These are phyloP conservation scores for Peronospora destructor DNA, from an alignment of 352 stramenopile species.

Conservation along the genomic window DNA sequence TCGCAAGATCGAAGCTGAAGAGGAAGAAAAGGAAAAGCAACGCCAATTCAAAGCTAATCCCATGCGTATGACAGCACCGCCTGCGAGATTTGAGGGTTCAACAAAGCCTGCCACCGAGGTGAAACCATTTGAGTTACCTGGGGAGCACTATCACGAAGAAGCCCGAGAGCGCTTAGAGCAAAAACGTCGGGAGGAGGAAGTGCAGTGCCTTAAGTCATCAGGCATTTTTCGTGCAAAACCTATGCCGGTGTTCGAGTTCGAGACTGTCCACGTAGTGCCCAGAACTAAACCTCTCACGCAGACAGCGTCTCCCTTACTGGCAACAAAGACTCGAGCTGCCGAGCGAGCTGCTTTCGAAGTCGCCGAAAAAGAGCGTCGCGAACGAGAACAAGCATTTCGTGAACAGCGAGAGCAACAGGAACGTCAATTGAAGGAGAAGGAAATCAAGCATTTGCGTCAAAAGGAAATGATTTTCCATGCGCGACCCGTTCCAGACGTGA, in stretches of 20 bases:
- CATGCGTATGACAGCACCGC: conserved; percentile 49
- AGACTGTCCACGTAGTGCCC: conserved; percentile 24
- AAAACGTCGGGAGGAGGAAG: conserved; percentile 52
- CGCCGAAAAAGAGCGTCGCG: conserved; percentile 57
- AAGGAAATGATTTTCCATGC: conserved; percentile 73
- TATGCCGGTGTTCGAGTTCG: conserved; percentile 47
- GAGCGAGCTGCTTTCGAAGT: conserved; percentile 65
- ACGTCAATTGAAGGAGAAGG: conserved; percentile 47
- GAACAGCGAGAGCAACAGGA: conserved; percentile 45
- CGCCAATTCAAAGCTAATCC: conserved; percentile 68
- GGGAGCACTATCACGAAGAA: conserved; percentile 50
- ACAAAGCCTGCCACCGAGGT: conserved; percentile 67
- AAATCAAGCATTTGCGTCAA: conserved; percentile 62
- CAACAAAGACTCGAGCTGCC: conserved; percentile 48
- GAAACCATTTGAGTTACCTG: conserved; percentile 52
- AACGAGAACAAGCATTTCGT: conserved; percentile 56
- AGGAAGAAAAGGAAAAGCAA: conserved; percentile 46
- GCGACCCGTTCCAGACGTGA: conserved; percentile 43
- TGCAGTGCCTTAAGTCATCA: conserved; percentile 28
- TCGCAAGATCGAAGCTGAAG: conserved; percentile 48
- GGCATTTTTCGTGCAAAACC: conserved; percentile 55
- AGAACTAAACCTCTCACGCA: conserved; percentile 38
- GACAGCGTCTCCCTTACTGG: conserved; percentile 49
- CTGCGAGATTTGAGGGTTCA: conserved; percentile 56
- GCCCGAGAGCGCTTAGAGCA: conserved; percentile 53